Base-by-base conservation (phyloP, 2,329 filamentous ascomycete species). In the Dactylella cylindrospora region DNA sequence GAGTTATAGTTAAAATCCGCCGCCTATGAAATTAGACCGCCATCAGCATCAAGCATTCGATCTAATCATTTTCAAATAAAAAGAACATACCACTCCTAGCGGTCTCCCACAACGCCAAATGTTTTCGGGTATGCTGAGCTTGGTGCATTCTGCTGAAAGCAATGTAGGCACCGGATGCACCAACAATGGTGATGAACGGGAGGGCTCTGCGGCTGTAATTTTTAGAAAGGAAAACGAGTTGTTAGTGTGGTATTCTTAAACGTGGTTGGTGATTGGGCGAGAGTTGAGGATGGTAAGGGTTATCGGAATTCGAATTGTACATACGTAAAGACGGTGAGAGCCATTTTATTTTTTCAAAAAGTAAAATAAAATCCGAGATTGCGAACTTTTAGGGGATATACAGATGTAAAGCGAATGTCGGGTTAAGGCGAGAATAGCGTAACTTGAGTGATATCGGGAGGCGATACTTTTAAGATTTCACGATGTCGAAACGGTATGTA, bases 311-410 rank as follows among this genome's bases (percentile, higher is more conserved):
- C n/a, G n/a, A 15, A 15, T 17, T 10, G 6, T 17, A 41, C 35
- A n/a, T 62, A 62, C 57, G 43, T 62, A 25, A 62, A 54, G n/a
- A 62, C 35, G 13, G 57, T 54, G 25, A 62, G 43, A 35, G 57
- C 57, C 57, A 62, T 62, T 29, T 38, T 28, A 2, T 8, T 7
- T 22, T 12, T 29, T 12, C 41, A 17, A 32, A 19, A 32, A 36
- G 15, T 46, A n/a, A n/a, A n/a, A n/a, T n/a, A n/a, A n/a, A n/a
- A n/a, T n/a, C n/a, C n/a, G n/a, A n/a, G n/a, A n/a, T n/a, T n/a
- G n/a, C n/a, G n/a, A n/a, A n/a, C n/a, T n/a, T n/a, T n/a, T n/a
- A n/a, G n/a, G n/a, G n/a, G n/a, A n/a, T n/a, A n/a, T n/a, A n/a
- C n/a, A n/a, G n/a, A n/a, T n/a, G n/a, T n/a, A n/a, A n/a, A n/a